Evolutionary conservation across 2,329 filamentous ascomycete species (phyloP).

Genomic region (Phialophora macrospora): DNA sequence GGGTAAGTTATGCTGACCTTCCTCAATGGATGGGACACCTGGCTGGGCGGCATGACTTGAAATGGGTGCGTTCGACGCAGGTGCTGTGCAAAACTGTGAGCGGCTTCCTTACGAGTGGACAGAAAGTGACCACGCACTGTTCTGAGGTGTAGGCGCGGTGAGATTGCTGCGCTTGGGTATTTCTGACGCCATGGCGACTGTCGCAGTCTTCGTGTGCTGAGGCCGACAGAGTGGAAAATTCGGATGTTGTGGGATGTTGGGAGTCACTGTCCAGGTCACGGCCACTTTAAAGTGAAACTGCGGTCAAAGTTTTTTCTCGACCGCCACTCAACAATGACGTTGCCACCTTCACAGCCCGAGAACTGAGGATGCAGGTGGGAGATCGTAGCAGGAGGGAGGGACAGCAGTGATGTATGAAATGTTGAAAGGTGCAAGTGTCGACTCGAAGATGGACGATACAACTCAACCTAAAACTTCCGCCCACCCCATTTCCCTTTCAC

Average conservation of each 20-base stretch:
- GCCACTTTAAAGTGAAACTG: constrained; percentile 6
- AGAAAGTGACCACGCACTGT: constrained; percentile 61
- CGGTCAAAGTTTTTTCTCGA: constrained; percentile 4
- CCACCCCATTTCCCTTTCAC: background rate
- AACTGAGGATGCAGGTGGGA: background rate
- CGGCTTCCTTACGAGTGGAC: background rate
- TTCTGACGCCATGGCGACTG: constrained; percentile 9
- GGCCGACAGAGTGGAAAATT: constrained; percentile 1
- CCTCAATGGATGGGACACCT: constrained; percentile 90
- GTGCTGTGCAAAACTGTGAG: constrained; percentile 46
- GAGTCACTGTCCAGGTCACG: background rate
- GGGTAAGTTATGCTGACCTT: constrained; percentile 65
- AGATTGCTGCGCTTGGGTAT: constrained; percentile 30
- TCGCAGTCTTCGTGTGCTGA: background rate
- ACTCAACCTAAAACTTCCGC: constrained; percentile 1
- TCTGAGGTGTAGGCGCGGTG: constrained; percentile 72
- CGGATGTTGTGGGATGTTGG: constrained; percentile 5
- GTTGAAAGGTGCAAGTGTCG: background rate
- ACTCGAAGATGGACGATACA: background rate
- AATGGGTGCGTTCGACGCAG: constrained; percentile 92
- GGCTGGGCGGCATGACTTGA: constrained; percentile 97
- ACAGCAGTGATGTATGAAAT: background rate
- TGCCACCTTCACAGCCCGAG: too few relatives aligned
- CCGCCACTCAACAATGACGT: constrained; percentile 1
- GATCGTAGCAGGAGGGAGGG: background rate